A percentile compares a stretch with the other conserved stretches of the same genome.
phyloP scores from a whole-genome alignment of 345 rosid species.

The Camelina neglecta region DNA sequence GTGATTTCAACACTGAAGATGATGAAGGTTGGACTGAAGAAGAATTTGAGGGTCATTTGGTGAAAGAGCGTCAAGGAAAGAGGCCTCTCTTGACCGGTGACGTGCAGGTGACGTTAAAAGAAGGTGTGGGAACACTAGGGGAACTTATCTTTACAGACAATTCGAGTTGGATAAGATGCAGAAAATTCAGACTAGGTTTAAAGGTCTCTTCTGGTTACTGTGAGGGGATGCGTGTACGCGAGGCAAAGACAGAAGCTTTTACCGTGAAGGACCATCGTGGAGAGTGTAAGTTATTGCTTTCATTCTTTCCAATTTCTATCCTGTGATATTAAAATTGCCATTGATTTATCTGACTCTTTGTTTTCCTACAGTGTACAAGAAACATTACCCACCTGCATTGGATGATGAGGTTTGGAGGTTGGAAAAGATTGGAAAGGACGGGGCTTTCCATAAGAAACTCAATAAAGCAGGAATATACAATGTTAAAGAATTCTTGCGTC shows the following conservation, averaged over 20 bases:
- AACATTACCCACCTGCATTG: conserved; percentile 93
- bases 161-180: conserved; percentile 97
- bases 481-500: conserved; percentile 86
- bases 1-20: conserved; percentile 89
- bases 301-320: neutral
- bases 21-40: conserved; percentile 82
- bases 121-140: conserved; percentile 95
- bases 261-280: conserved; percentile 98
- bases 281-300: conserved; percentile 66
- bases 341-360: neutral
- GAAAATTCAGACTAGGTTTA: conserved; percentile 94
- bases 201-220: conserved; percentile 70
- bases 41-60: conserved; percentile 85
- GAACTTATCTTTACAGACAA: conserved; percentile 92
- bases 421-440: conserved; percentile 98
- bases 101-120: conserved; percentile 79
- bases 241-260: conserved; percentile 97
- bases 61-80: conserved; percentile 96
- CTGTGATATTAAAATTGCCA: neutral
- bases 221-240: conserved; percentile 79
- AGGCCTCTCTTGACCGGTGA: conserved; percentile 93
- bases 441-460: conserved; percentile 94
- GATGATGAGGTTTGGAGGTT: conserved; percentile 96
- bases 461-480: conserved; percentile 80
- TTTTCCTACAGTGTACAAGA: conserved; percentile 74